Evolutionary conservation across 352 stramenopile species (phyloP), one percentile per base, ranked within the genome.

Genomic region (Globisporangium sylvaticum): DNA sequence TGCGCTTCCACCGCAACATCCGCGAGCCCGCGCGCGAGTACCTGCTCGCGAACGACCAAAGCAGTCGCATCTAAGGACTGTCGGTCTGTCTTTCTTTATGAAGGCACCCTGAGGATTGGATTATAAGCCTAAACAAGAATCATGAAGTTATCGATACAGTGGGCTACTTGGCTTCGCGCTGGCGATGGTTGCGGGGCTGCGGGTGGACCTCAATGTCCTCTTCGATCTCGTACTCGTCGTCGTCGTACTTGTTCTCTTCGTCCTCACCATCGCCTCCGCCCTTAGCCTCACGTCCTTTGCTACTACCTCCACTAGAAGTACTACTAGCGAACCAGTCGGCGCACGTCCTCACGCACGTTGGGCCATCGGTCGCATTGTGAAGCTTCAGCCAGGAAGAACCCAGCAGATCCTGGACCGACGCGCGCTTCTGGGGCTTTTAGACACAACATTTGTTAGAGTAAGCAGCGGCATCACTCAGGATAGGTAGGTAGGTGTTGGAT

Each of bases 1-100:
- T 66, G 31, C 69, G 62, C 32, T 83, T 87, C 53, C 73, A 75
- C 20, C 67, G 74, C 39, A 54, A 73, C 44, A 68, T 62, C 1
- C 71, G 75, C 25, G 82, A 88, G 22, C 83, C 82, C 8, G 80
- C 80, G n/a, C 77, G 78, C 24, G 82, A 88, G 64, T 80, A 83
- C 31, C 66, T 90, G 39, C 75, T 90, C 10, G 73, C 75, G 5
- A 57, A 61, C n/a, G 71, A 79, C 48, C 52, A 65, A 24, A 54
- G 42, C 3, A 50, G 22, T 15, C 44, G 55, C 52, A 39, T 37
- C 4, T 71, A 48, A 61, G 54, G 12, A 24, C 42, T 24, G 22
- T n/a, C 37, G 4, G 37, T 44, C 3, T 18, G 53, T 25, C 18
- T 25, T 25, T 20, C 20, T 34, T 42, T 31, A 25, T 27, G 18